phyloP scores from a whole-genome alignment of 2,329 filamentous ascomycete species.

The Teratosphaeria viscida region DNA sequence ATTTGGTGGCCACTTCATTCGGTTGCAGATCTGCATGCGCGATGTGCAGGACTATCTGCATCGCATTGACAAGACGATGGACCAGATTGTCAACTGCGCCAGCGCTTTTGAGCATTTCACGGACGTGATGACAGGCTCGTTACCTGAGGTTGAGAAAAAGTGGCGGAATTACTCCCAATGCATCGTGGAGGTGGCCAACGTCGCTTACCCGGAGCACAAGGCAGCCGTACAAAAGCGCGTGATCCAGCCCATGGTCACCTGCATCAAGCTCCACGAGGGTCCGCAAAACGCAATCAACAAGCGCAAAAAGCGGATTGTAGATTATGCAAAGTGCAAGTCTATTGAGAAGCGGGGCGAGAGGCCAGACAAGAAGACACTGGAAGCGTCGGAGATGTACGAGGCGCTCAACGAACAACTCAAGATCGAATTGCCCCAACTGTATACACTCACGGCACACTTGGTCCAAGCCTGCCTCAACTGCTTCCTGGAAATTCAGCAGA shows the following conservation, averaged over 20 bases:
- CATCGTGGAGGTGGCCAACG: conserved; percentile 73
- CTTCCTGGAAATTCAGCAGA: conserved; percentile 72
- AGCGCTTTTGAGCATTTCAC: conserved; percentile 76
- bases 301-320: conserved; percentile 80
- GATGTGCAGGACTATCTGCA: conserved; percentile 89
- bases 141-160: conserved; percentile 82
- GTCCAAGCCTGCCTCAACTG: conserved; percentile 74
- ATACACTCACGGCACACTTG: conserved; percentile 67
- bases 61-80: conserved; percentile 69
- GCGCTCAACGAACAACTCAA: conserved; percentile 89
- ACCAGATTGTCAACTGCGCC: conserved; percentile 70
- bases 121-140: conserved; percentile 54
- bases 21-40: conserved; percentile 80
- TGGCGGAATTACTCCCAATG: conserved; percentile 86
- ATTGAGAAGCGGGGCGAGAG: conserved; percentile 74
- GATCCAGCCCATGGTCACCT: conserved; percentile 69
- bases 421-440: conserved; percentile 79
- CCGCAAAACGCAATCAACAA: conserved; percentile 88
- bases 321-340: conserved; percentile 73
- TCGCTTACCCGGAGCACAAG: conserved; percentile 72
- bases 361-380: conserved; percentile 71
- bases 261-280: conserved; percentile 71
- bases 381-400: conserved; percentile 79
- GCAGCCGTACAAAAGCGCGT: conserved; percentile 66
- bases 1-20: conserved; percentile 85